Conservation (phyloP, 2,329 filamentous ascomycete genomes). For the Geoglossum cookeanum region DNA sequence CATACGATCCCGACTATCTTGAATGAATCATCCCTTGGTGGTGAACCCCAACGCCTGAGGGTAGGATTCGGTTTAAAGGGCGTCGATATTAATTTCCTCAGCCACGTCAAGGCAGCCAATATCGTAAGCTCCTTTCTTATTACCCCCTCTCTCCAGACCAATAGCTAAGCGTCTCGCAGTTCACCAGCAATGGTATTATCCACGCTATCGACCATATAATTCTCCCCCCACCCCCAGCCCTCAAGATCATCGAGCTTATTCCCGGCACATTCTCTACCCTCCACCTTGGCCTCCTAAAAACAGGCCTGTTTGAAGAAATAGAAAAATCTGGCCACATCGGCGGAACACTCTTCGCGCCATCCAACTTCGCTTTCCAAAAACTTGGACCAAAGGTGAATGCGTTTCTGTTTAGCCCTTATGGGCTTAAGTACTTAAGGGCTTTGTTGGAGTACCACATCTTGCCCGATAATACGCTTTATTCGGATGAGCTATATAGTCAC, state of each 20-base stretch:
- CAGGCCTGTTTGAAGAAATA: conserved; percentile 44
- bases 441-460: conserved; percentile 65
- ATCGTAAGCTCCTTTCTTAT: conserved; percentile 33
- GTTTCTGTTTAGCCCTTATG: conserved; percentile 66
- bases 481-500: conserved; percentile 53
- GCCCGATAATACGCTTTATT: conserved; percentile 58
- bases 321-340: conserved; percentile 37
- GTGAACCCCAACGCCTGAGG: conserved; percentile 51
- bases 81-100: conserved; percentile 58
- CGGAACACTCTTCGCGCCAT: conserved; percentile 63
- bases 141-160: not conserved
- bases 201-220: conserved; percentile 59
- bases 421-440: conserved; percentile 56
- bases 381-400: conserved; percentile 57
- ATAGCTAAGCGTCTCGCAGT: conserved; percentile 21
- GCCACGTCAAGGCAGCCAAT: conserved; percentile 48
- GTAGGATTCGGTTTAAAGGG: conserved; percentile 44
- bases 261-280: conserved; percentile 64
- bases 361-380: conserved; percentile 59
- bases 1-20: conserved; percentile 59
- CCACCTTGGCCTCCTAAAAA: conserved; percentile 53
- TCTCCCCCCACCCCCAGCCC: conserved; percentile 50
- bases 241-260: conserved; percentile 43
- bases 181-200: conserved; percentile 60
- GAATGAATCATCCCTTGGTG: conserved; percentile 38